Conservation (phyloP, 139 green algal genomes). For the Chlamydomonas sp. region DNA sequence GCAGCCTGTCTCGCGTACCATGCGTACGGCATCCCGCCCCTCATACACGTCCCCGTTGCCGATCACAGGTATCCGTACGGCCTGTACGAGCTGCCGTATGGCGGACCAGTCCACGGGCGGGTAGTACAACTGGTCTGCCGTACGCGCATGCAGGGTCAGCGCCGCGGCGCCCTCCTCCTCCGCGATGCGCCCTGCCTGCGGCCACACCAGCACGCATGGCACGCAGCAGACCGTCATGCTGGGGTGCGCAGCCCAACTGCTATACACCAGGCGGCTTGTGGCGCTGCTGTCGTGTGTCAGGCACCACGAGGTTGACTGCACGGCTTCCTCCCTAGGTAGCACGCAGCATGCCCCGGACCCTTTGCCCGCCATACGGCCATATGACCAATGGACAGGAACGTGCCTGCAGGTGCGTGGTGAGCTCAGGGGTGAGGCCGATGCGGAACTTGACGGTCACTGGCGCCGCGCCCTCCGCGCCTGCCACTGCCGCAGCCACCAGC, state of each 20-base stretch:
- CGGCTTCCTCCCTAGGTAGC: no score
- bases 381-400: not conserved
- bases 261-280: no score
- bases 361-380: not conserved
- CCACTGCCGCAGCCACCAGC: constrained; percentile 54
- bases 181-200: constrained; percentile 48
- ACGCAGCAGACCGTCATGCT: no score
- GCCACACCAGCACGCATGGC: no score
- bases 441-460: constrained; percentile 68
- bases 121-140: constrained; percentile 65
- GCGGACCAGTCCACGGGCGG: constrained; percentile 57
- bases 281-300: no score
- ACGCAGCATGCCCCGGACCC: no score
- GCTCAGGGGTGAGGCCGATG: constrained; percentile 44
- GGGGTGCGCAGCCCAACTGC: no score
- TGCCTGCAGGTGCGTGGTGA: constrained; percentile 52
- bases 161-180: constrained; percentile 59
- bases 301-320: no score
- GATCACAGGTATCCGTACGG: constrained; percentile 57
- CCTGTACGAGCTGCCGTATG: constrained; percentile 46
- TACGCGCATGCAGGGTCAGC: constrained; percentile 62
- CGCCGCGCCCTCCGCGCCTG: constrained; percentile 37
- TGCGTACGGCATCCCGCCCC: constrained; percentile 45
- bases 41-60: constrained; percentile 70
- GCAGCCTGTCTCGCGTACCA: constrained; percentile 57